phyloP scores from a whole-genome alignment of 768 basidiomycete genomes.

The Rhizopogon rudus region DNA sequence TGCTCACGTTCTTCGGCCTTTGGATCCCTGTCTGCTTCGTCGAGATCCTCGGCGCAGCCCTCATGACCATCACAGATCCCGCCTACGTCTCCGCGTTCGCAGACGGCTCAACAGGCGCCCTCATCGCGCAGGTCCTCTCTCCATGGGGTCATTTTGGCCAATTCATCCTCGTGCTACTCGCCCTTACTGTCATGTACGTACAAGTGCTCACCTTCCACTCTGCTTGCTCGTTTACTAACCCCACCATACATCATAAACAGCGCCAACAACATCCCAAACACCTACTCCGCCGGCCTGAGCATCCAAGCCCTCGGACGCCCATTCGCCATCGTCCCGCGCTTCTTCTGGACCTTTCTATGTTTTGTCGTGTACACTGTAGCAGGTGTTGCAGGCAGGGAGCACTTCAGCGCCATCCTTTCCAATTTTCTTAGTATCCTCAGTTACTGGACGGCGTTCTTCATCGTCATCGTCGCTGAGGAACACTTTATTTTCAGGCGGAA shows the following conservation, averaged over 20 bases:
- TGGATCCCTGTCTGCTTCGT: constrained; percentile 43
- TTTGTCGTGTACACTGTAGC: constrained; percentile 36
- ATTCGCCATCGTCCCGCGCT: constrained; percentile 40
- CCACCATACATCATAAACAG: constrained; percentile 11
- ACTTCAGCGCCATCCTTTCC: constrained; percentile 37
- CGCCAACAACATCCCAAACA: constrained; percentile 38
- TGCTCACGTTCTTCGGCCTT: constrained; percentile 45
- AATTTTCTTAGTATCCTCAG: constrained; percentile 39
- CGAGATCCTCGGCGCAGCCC: constrained; percentile 28
- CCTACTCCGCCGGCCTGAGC: constrained; percentile 43
- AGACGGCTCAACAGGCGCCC: constrained; percentile 37
- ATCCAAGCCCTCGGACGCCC: constrained; percentile 40
- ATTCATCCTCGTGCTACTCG: constrained; percentile 37
- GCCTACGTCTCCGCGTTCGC: constrained; percentile 37
- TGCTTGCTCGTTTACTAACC: not conserved
- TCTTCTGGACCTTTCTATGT: constrained; percentile 38
- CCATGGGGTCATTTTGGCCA: constrained; percentile 40
- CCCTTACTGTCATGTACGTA: constrained; percentile 36
- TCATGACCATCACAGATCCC: constrained; percentile 37
- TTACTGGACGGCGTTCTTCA: constrained; percentile 45
- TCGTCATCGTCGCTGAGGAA: constrained; percentile 41
- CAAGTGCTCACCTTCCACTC: not conserved
- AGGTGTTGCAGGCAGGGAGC: constrained; percentile 38
- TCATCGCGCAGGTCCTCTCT: constrained; percentile 37
- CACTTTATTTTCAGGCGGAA: constrained; percentile 41